Base-by-base conservation (phyloP, 2,329 filamentous ascomycete genomes). In the Bipolaris sorokiniana region DNA sequence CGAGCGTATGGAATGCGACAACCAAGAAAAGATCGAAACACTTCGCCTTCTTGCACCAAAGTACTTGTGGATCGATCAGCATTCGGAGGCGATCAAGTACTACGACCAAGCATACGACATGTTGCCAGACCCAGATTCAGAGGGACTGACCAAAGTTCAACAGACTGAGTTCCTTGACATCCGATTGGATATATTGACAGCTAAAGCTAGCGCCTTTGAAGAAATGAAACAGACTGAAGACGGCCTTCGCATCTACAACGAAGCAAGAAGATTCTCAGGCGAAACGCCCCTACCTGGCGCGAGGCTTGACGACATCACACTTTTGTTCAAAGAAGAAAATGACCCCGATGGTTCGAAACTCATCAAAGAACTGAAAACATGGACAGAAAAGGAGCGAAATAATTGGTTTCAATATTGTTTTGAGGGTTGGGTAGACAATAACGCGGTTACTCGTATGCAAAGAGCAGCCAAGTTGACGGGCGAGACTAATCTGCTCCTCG, bases 351-450 rank as follows among this genome's bases (percentile, higher is more conserved):
- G 41, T 1, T 26, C n/a, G 2, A 47, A 13, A 10, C 41, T 52
- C 1, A 52, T 52, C 23, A 15, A 11, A 1, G 23, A 36, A 7
- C 16, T 52, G 3, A 37, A 38, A 4, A 31, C 40, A 5, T 52
- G 50, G 50, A 47, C 41, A 5, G 41, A 46, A 3, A 52, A 46
- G 7, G 50, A 52, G 18, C 31, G 41, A 9, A 16, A 47, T 1
- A 52, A 26, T 11, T 52, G 23, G 41, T 52, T 52, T 7, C 18
- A 41, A 11, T 52, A 33, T 16, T 38, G 33, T n/a, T 38, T 52
- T 2, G 11, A 33, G 33, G 41, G 18, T 7, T 34, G 18, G 7
- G 37, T 51, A 6, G 37, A 42, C 33, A 10, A 9, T 9, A 15
- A 1, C 4, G 48, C 48, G 13, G 26, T 42, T 10, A 42, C 37